Evolutionary conservation across 208 protist genomes (phyloP).

Genomic region (Phytomonas sp.): DNA sequence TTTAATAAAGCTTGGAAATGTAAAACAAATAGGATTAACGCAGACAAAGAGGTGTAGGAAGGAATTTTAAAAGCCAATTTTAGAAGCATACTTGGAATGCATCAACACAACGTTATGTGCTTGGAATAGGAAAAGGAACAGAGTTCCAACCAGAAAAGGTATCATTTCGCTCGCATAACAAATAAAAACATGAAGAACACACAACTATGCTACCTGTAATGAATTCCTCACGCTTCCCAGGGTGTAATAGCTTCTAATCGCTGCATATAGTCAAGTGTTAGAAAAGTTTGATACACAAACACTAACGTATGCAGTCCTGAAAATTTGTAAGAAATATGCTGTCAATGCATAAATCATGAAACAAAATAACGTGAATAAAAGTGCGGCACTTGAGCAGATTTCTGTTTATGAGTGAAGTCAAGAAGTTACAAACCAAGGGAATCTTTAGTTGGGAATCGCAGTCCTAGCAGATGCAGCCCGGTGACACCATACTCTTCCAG

Average conservation of each 20-base stretch:
- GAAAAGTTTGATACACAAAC: slow-evolving; percentile 9
- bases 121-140: not conserved
- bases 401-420: slow-evolving; percentile 5
- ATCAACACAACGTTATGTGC: not conserved
- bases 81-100: not conserved
- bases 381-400: slow-evolving; percentile 3
- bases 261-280: not conserved
- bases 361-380: slow-evolving; percentile 6
- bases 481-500: slow-evolving; percentile 25
- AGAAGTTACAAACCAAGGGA: slow-evolving; percentile 22
- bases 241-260: not conserved
- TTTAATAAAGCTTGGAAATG: not conserved
- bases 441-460: slow-evolving; percentile 45
- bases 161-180: not conserved
- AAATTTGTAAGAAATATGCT: not conserved
- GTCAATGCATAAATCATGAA: slow-evolving; percentile 6
- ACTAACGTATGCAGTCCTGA: slow-evolving; percentile 7
- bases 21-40: not conserved
- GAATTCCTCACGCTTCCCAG: not conserved
- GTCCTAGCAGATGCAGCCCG: slow-evolving; percentile 38
- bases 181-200: not conserved
- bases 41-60: not conserved
- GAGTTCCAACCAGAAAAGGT: not conserved
- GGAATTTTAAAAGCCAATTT: not conserved
- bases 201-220: not conserved